phyloP scores from a whole-genome alignment of 2,329 filamentous ascomycete genomes.

The Exophiala xenobiotica region DNA sequence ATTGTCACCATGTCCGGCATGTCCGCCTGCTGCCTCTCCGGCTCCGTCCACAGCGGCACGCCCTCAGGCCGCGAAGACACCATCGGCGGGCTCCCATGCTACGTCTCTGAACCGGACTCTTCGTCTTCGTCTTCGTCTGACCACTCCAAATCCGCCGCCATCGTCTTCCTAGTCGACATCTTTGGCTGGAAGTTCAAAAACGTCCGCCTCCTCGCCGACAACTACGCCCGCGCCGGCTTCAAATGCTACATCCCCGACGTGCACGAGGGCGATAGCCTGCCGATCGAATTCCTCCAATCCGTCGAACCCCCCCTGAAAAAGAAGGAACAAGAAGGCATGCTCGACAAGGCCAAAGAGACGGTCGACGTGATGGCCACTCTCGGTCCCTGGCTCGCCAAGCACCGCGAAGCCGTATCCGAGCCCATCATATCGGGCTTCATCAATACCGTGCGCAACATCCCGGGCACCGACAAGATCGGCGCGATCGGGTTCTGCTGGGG shows the following conservation, averaged over 20 bases:
- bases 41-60: slow-evolving; percentile 28
- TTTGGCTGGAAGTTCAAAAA: slow-evolving; percentile 52
- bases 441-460: slow-evolving; percentile 38
- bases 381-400: slow-evolving; percentile 45
- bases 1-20: slow-evolving; percentile 40
- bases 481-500: slow-evolving; percentile 53
- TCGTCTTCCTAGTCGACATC: slow-evolving; percentile 51
- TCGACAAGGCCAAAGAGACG: slow-evolving; percentile 43
- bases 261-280: slow-evolving; percentile 39
- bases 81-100: slow-evolving; percentile 44
- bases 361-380: slow-evolving; percentile 43
- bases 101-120: slow-evolving; percentile 46
- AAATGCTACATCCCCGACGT: slow-evolving; percentile 49
- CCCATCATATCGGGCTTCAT: slow-evolving; percentile 48
- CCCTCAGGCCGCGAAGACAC: slow-evolving; percentile 40
- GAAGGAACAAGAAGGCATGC: slow-evolving; percentile 38
- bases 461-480: slow-evolving; percentile 41
- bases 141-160: slow-evolving; percentile 43
- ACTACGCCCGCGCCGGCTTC: slow-evolving; percentile 48
- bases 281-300: slow-evolving; percentile 41
- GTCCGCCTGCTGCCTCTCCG: slow-evolving; percentile 44
- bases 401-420: slow-evolving; percentile 44
- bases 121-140: slow-evolving; percentile 8
- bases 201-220: slow-evolving; percentile 47
- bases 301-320: slow-evolving; percentile 44